Percentiles rank a stretch among this genome's conserved stretches.
These are phyloP conservation scores for Candida ulmi DNA, from an alignment of 805 yeast species.

Conservation along the genomic window DNA sequence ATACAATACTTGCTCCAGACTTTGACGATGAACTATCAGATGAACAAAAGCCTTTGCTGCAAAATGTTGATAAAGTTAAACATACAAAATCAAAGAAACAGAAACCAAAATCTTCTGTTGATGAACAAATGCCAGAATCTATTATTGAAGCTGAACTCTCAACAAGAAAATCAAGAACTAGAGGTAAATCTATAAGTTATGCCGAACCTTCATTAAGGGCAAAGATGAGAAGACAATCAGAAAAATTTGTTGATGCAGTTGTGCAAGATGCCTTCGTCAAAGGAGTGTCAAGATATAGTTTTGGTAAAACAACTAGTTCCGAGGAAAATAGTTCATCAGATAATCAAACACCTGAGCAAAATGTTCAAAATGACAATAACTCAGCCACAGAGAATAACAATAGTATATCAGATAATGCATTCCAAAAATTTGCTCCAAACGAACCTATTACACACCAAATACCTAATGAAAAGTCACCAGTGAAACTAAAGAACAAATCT, in stretches of 20 bases:
- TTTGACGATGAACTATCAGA: constrained; percentile 14
- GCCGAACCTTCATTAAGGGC: constrained; percentile 60
- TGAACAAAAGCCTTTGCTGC: constrained; percentile 17
- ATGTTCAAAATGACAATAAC: no score
- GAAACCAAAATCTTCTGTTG: constrained; percentile 26
- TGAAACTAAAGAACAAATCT: constrained; percentile 5
- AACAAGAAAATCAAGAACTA: constrained; percentile 39
- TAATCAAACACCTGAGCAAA: no score
- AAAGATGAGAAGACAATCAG: constrained; percentile 65
- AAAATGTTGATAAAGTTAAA: constrained; percentile 17
- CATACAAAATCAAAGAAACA: constrained; percentile 26
- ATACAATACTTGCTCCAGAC: neutral
- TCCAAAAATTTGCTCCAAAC: no score
- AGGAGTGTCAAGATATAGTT: constrained; percentile 1
- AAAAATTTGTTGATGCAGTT: constrained; percentile 56
- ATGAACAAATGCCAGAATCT: constrained; percentile 34
- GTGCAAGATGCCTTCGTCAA: constrained; percentile 17
- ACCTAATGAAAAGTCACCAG: constrained; percentile 7
- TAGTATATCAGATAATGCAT: no score
- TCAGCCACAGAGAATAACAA: no score
- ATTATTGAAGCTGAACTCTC: constrained; percentile 14
- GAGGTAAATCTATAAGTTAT: constrained; percentile 57
- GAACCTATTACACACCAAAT: no score
- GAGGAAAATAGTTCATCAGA: no score
- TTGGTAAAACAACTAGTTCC: no score